Evolutionary conservation across 139 green algal genomes (phyloP).

Genomic region (Volvox africanus): DNA sequence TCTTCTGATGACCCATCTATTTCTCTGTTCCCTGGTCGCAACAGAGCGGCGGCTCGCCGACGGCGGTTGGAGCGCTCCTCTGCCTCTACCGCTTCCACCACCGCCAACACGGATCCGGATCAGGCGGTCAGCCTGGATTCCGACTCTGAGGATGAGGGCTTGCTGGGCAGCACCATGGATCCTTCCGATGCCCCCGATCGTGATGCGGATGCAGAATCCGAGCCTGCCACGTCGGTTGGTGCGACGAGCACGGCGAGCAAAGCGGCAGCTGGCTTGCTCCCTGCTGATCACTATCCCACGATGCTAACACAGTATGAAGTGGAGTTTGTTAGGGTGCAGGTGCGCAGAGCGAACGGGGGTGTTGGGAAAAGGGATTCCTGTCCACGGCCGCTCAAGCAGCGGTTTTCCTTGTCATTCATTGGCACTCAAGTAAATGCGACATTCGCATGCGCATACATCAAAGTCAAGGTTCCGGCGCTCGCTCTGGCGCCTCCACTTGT

Average conservation of each 20-base stretch:
- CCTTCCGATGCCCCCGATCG: not conserved
- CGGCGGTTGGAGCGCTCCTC: not conserved
- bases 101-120: not conserved
- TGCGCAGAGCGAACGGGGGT: slow-evolving; percentile 15
- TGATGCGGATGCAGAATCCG: not conserved
- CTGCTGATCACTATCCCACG: not conserved
- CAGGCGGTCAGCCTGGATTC: not conserved
- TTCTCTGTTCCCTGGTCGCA: not conserved
- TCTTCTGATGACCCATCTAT: too few relatives aligned
- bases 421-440: too few relatives aligned
- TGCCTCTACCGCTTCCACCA: not conserved
- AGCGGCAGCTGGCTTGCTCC: not conserved
- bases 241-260: not conserved
- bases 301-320: slow-evolving; percentile 67
- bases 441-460: too few relatives aligned
- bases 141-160: slow-evolving; percentile 10
- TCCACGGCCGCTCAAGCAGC: too few relatives aligned
- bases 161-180: not conserved
- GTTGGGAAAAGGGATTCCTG: too few relatives aligned
- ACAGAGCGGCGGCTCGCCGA: slow-evolving; percentile 11
- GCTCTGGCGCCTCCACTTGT: too few relatives aligned
- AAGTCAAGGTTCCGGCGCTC: too few relatives aligned
- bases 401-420: too few relatives aligned
- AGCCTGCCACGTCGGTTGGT: not conserved
- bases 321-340: slow-evolving; percentile 75